Conservation (phyloP, 1,139 yeast species). For the Geotrichum siamense region DNA sequence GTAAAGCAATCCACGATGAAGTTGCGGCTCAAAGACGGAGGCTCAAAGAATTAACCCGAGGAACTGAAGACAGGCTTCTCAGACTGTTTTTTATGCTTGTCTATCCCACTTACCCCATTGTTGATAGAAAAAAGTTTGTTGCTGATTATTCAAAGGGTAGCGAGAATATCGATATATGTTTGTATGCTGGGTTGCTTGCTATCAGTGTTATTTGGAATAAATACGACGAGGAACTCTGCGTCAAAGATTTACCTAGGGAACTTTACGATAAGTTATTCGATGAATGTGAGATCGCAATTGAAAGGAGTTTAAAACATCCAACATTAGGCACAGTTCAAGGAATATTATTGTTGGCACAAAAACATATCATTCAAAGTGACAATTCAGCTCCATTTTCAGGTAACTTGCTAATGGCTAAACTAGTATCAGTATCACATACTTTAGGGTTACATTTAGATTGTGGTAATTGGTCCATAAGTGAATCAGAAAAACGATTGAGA, state of each 20-base stretch:
- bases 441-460: conserved; percentile 36
- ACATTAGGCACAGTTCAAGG: conserved; percentile 42
- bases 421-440: conserved; percentile 32
- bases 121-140: conserved; percentile 32
- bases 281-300: conserved; percentile 31
- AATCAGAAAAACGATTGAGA: conserved; percentile 29
- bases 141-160: conserved; percentile 30
- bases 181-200: conserved; percentile 34
- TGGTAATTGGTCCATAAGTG: conserved; percentile 31
- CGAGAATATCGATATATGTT: conserved; percentile 31
- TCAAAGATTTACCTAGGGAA: conserved; percentile 31
- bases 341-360: conserved; percentile 34
- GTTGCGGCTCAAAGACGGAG: conserved; percentile 24
- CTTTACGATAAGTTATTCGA: conserved; percentile 29
- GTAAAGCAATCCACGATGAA: conserved; percentile 20
- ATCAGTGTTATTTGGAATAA: conserved; percentile 37
- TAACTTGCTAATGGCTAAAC: conserved; percentile 30
- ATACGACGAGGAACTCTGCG: conserved; percentile 33
- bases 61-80: conserved; percentile 30
- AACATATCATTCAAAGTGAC: conserved; percentile 31
- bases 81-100: conserved; percentile 34
- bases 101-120: conserved; percentile 36
- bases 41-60: conserved; percentile 24
- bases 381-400: conserved; percentile 31
- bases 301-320: conserved; percentile 34